Conservation (phyloP, 176 grass and related monocot genomes). For the Tuctoria greenei region DNA sequence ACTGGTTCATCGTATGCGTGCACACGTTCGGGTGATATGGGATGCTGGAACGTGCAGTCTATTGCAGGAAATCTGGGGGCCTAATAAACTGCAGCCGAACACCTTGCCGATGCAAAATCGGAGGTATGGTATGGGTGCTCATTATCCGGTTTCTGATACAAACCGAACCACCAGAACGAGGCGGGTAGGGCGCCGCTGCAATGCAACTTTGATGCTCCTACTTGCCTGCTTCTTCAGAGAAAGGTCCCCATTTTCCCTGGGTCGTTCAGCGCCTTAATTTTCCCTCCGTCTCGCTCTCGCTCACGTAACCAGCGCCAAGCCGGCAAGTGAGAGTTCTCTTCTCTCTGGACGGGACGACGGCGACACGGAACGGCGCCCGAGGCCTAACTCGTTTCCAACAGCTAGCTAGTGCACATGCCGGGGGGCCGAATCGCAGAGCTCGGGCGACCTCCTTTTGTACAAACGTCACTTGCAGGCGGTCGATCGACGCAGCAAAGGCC, state of each 20-base stretch:
- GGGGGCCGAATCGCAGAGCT: not conserved
- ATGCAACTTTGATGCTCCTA: not conserved
- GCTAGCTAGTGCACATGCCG: not conserved
- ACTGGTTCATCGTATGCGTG: not conserved
- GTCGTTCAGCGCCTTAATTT: too few relatives aligned
- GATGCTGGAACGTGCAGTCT: not conserved
- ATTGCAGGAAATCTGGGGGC: not conserved
- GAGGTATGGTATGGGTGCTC: not conserved
- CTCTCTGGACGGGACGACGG: not conserved
- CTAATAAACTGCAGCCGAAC: constrained; percentile 19
- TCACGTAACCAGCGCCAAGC: not conserved
- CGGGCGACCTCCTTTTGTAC: not conserved
- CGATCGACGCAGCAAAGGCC: not conserved
- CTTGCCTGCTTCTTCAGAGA: not conserved
- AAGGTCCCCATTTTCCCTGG: not conserved
- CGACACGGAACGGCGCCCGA: not conserved
- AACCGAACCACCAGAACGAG: not conserved
- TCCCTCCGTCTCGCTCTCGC: not conserved
- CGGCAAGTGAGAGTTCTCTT: too few relatives aligned
- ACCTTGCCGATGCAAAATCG: not conserved
- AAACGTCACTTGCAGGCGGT: not conserved
- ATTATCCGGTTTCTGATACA: not conserved
- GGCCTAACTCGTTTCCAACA: not conserved
- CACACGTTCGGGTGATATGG: not conserved
- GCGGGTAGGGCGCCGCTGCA: not conserved